Conservation (phyloP, 2,329 filamentous ascomycete species). For the Madurella mycetomatis region DNA sequence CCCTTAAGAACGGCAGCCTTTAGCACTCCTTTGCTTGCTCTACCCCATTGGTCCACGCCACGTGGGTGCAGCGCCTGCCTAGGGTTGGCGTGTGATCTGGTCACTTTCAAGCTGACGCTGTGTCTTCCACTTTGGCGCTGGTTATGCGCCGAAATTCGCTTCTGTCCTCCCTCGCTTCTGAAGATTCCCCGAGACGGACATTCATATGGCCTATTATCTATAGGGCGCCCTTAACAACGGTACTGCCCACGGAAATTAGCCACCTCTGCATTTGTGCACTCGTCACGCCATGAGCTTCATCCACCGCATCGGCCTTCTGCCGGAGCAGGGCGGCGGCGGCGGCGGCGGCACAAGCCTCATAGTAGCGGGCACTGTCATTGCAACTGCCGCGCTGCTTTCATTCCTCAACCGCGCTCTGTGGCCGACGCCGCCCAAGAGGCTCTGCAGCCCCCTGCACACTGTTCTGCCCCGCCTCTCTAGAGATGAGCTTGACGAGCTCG, state of each 20-base stretch:
- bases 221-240: neutral
- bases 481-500: constrained; percentile 26
- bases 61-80: constrained; percentile 6
- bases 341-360: constrained; percentile 11
- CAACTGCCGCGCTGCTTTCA: constrained; percentile 20
- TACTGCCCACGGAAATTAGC: no score
- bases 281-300: constrained; percentile 3
- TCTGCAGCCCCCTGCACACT: constrained; percentile 26
- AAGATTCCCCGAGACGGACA: neutral
- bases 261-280: neutral
- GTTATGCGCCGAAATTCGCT: neutral
- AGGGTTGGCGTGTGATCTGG: neutral
- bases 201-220: neutral
- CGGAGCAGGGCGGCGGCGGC: neutral
- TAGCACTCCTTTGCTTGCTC: neutral
- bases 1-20: neutral
- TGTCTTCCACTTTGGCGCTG: neutral
- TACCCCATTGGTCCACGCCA: neutral
- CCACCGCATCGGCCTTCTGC: constrained; percentile 2
- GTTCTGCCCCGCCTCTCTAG: constrained; percentile 23
- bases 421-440: constrained; percentile 20
- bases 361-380: constrained; percentile 23
- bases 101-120: neutral
- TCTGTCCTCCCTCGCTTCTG: neutral
- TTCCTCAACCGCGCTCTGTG: constrained; percentile 24